Conservation (phyloP, 2,329 filamentous ascomycete species). For the Curvularia hawaiiensis region DNA sequence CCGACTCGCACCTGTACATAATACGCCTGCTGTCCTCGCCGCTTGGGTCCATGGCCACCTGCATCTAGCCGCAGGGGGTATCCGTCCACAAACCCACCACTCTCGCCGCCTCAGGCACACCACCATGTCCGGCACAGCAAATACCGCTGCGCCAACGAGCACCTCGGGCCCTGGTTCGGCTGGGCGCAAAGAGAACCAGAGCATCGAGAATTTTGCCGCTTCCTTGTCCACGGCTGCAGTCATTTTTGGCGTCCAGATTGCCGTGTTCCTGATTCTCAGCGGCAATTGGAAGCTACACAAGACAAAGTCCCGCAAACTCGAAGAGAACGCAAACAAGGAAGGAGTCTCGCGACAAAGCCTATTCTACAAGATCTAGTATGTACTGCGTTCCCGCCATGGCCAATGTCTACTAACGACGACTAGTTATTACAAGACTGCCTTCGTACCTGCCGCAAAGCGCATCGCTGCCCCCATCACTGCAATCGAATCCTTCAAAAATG, state of each 20-base stretch:
- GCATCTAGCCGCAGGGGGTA: slow-evolving; percentile 14
- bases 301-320: slow-evolving; percentile 22
- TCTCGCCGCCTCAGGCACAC: slow-evolving; percentile 8
- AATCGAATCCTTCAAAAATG: slow-evolving; percentile 48
- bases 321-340: slow-evolving; percentile 16
- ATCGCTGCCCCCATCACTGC: slow-evolving; percentile 43
- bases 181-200: slow-evolving; percentile 35
- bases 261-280: slow-evolving; percentile 43
- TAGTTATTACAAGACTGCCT: slow-evolving; percentile 48
- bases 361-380: slow-evolving; percentile 48
- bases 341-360: slow-evolving; percentile 40
- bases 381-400: background rate
- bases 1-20: background rate
- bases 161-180: slow-evolving; percentile 11
- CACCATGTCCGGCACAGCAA: slow-evolving; percentile 15
- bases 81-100: slow-evolving; percentile 5
- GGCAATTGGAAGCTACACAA: slow-evolving; percentile 45
- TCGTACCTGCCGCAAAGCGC: slow-evolving; percentile 43
- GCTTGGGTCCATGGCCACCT: slow-evolving; percentile 14
- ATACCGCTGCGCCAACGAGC: slow-evolving; percentile 5
- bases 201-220: slow-evolving; percentile 46
- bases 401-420: slow-evolving; percentile 21
- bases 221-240: slow-evolving; percentile 44
- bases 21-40: slow-evolving; percentile 4
- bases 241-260: slow-evolving; percentile 44